A percentile compares a stretch with the other conserved stretches of the same genome.
Evolutionary conservation across 176 grass and related monocot genomes (phyloP).

Genomic region (Musa acuminata): DNA sequence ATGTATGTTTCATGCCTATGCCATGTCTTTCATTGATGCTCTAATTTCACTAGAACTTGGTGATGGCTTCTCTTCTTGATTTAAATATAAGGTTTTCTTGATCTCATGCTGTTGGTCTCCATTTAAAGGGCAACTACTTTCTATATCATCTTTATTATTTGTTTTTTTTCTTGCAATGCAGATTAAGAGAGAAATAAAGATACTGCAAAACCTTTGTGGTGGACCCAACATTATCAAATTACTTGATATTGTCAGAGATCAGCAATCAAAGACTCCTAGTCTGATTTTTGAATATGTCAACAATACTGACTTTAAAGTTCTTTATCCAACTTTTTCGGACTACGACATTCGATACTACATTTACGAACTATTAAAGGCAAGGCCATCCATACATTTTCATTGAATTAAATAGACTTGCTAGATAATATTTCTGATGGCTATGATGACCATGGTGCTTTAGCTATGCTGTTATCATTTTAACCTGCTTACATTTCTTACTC

Average conservation of each 20-base stretch:
- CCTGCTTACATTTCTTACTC: neutral
- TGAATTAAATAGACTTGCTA: neutral
- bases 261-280: slow-evolving; percentile 87
- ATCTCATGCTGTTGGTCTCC: neutral
- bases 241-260: slow-evolving; percentile 89
- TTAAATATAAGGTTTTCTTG: no score
- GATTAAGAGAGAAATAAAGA: slow-evolving; percentile 99
- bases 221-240: slow-evolving; percentile 83
- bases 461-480: slow-evolving; percentile 8
- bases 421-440: neutral
- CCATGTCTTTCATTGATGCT: neutral
- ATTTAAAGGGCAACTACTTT: neutral
- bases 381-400: slow-evolving; percentile 14
- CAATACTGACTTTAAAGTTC: slow-evolving; percentile 92
- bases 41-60: neutral
- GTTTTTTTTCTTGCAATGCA: slow-evolving; percentile 14
- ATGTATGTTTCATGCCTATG: no score
- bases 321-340: slow-evolving; percentile 78
- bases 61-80: neutral
- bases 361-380: slow-evolving; percentile 87
- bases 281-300: slow-evolving; percentile 92
- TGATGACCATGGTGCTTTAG: slow-evolving; percentile 3
- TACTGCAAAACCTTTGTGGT: slow-evolving; percentile 96
- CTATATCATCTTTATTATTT: neutral
- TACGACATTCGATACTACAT: slow-evolving; percentile 93